A percentile compares a stretch with the other conserved stretches of the same genome.
phyloP scores from a whole-genome alignment of 164 flowering plant genomes.

The Annona squamosa region DNA sequence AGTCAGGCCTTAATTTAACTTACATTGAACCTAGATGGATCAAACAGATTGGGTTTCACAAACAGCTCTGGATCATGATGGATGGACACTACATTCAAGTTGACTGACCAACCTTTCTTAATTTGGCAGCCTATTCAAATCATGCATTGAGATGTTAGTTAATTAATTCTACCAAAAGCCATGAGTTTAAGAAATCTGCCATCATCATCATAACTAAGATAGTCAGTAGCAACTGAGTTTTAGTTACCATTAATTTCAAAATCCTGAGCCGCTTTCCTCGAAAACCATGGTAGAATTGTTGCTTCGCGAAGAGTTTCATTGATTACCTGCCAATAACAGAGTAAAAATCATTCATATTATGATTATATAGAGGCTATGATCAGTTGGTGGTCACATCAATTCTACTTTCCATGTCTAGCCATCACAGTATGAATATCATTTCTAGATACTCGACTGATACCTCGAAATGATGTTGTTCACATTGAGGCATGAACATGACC shows the following conservation, averaged over 20 bases:
- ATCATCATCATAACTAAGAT: background rate
- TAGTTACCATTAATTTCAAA: constrained; percentile 49
- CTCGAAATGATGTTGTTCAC: too few species aligned
- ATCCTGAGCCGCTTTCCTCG: constrained; percentile 65
- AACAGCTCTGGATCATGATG: constrained; percentile 51
- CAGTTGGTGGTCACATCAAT: background rate
- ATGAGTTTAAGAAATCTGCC: background rate
- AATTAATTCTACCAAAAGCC: background rate
- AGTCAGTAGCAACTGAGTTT: background rate
- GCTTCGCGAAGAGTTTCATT: constrained; percentile 62
- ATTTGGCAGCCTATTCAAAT: constrained; percentile 38
- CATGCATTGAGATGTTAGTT: background rate
- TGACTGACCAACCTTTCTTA: constrained; percentile 62
- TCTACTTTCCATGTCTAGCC: too few species aligned
- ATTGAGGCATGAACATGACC: too few species aligned
- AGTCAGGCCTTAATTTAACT: constrained; percentile 9
- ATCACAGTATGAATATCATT: too few species aligned
- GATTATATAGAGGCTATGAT: background rate
- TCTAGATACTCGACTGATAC: too few species aligned
- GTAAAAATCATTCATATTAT: background rate
- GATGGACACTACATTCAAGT: constrained; percentile 61
- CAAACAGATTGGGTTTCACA: constrained; percentile 42
- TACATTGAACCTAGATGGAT: constrained; percentile 63
- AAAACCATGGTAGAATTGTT: constrained; percentile 60
- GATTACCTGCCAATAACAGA: constrained; percentile 31